Base-by-base conservation (phyloP, 75 land plant genomes). In the Sequoiadendron giganteum region DNA sequence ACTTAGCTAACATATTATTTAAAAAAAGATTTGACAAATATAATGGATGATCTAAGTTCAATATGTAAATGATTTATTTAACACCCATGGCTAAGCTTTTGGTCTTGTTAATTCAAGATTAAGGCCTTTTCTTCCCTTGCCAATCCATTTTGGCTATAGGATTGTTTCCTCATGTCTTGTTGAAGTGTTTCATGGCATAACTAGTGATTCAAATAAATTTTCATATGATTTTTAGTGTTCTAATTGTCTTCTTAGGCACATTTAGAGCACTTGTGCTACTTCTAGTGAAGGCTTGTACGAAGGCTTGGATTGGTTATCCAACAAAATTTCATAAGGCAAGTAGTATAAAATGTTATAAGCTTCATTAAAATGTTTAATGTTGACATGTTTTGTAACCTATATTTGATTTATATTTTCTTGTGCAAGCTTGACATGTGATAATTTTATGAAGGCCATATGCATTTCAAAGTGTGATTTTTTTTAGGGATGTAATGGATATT, bases 231-330 rank as follows among this genome's bases (percentile, higher is more conserved):
- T 34, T 75, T 75, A 16, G 38, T 82, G 10, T 82, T 82, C 14
- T 55, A 52, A 32, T 85, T 55, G 30, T 88, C 36, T 61, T 19
- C 21, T 75, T 84, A 92, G 93, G 93, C 91, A 92, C 68, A 92
- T 92, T 86, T 93, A 92, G 85, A 92, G 93, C 52, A 91, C 93
- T 48, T 92, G 93, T 85, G 93, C 93, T 28, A 91, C 93, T 15
- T 91, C 90, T 77, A 93, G 93, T 54, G 93, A 92, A 86, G 93
- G 93, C 65, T 43, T 92, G 25, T 92, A 92, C 42, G 93, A 92
- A 91, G 93, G 93, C 16, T 88, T 92, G 45, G 93, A 92, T 75
- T 92, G 93, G 93, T 87, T 92, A 34, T 92, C 93, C 34, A 92
- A 85, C 86, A 85, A 85, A 68, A 85, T 85, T 85, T 40, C 86